Evolutionary conservation across 2,329 filamentous ascomycete species (phyloP), one percentile per base, ranked within the genome.

Genomic region (Xylariomycetidae sp.): DNA sequence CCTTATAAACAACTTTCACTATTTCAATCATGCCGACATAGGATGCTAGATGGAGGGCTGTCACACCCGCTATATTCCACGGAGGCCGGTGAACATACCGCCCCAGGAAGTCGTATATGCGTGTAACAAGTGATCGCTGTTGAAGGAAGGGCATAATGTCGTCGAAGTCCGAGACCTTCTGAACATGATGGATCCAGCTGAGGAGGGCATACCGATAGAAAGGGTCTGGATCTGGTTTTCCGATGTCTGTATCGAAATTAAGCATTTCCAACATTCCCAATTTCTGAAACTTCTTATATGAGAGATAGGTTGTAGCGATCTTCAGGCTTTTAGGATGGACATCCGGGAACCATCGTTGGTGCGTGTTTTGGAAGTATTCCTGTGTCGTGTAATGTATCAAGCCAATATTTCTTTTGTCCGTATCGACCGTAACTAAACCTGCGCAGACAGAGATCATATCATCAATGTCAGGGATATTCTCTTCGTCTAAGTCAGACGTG

Each of bases 341-440:
- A 20, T 49, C 16, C 0, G 50, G 51, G 33, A 69, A 58, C 49
- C 56, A 62, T 4, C 28, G 15, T 0, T 6, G 22, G 9, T 36
- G 28, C 1, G 42, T 59, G 10, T 38, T 30, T 13, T 62, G 50
- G 26, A 72, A 58, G 41, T 66, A 72, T 25, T 69, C 57, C 27
- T 69, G 61, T 2, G 65, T 54, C 0, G 68, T 70, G 34, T 66
- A 64, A 40, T 72, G 67, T 3, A 67, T 62, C 0, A 71, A 40
- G 3, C 63, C 54, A 9, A 70, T 48, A 16, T 61, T 49, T 13
- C 50, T 30, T 30, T 53, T 68, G 27, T 61, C 41, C 27, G 59
- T 36, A 22, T 70, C 63, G 3, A 66, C 25, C 0, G 54, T 61
- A 3, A 71, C 58, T 8, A 72, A 33, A 1, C 67, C 66, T 19